Conservation (phyloP, 768 basidiomycete genomes). For the Suillus subalutaceus region DNA sequence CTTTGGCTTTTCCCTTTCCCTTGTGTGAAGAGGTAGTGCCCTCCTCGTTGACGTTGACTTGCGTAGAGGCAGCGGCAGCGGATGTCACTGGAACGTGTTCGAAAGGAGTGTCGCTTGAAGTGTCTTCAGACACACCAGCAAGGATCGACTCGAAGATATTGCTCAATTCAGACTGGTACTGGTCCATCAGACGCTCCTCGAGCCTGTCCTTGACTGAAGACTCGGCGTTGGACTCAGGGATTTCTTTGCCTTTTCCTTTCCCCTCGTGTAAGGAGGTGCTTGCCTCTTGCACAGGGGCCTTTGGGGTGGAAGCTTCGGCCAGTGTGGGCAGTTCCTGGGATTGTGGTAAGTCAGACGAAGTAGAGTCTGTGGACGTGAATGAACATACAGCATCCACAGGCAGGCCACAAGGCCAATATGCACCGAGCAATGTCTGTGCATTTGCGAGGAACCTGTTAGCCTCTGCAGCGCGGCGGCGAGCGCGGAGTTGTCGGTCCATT, state of each 20-base stretch:
- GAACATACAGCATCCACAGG: conserved; percentile 8
- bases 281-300: background rate
- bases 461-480: background rate
- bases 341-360: background rate
- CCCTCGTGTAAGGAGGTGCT: conserved; percentile 8
- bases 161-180: conserved; percentile 13
- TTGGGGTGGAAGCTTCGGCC: background rate
- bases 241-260: conserved; percentile 44
- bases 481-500: background rate
- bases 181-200: conserved; percentile 11
- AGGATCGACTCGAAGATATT: conserved; percentile 8
- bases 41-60: background rate
- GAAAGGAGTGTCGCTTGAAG: background rate
- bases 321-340: background rate
- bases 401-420: background rate
- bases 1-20: conserved; percentile 45
- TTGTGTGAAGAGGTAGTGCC: conserved; percentile 5
- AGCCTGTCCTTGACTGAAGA: conserved; percentile 1
- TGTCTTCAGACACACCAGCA: background rate
- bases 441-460: background rate
- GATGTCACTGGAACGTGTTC: conserved; percentile 6
- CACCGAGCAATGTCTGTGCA: background rate
- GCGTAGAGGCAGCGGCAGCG: background rate
- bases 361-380: background rate
- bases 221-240: conserved; percentile 5